These are phyloP conservation scores for Cicer cuneatum DNA, from an alignment of 306 rosid genomes.

Conservation along the genomic window DNA sequence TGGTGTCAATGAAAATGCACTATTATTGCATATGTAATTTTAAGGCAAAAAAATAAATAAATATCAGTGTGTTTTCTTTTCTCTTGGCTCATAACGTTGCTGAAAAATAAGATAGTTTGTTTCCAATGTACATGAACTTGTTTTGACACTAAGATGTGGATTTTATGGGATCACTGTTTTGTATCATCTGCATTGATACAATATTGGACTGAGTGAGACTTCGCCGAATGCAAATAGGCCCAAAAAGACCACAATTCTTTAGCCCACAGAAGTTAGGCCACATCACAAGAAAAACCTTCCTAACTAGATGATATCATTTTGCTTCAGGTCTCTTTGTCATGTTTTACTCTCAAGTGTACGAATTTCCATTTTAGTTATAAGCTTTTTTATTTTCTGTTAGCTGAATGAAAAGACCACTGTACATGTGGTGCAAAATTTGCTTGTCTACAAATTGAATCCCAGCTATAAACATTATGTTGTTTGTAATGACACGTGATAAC, in stretches of 20 bases:
- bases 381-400: too few species aligned
- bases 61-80: background rate
- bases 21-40: background rate
- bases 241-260: too few species aligned
- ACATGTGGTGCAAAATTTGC: too few species aligned
- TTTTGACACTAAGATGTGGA: background rate
- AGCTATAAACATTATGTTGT: background rate
- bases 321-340: too few species aligned
- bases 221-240: too few species aligned
- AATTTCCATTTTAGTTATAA: too few species aligned
- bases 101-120: background rate
- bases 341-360: too few species aligned
- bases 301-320: too few species aligned
- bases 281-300: too few species aligned
- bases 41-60: background rate
- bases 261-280: too few species aligned
- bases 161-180: background rate
- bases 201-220: background rate
- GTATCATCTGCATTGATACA: background rate
- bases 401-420: too few species aligned
- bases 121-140: constrained; percentile 2
- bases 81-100: background rate
- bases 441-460: background rate
- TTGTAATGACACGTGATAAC: background rate
- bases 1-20: constrained; percentile 11